Conservation (phyloP, 2,329 filamentous ascomycete species). For the Gyromitra esculenta region DNA sequence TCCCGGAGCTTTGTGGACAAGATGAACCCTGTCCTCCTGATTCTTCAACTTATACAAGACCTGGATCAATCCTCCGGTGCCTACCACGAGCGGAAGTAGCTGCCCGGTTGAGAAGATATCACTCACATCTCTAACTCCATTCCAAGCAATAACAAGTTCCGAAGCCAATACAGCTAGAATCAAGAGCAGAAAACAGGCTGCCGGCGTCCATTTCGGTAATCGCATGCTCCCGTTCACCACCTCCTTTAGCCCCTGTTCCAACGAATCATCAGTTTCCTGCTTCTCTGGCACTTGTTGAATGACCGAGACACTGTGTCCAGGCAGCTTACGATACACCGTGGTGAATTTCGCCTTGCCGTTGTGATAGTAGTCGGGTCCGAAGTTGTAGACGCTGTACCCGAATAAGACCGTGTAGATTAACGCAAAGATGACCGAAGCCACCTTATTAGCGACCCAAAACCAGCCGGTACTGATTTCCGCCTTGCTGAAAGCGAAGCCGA, state of each 20-base stretch:
- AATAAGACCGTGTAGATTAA: slow-evolving; percentile 44
- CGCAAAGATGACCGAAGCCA: slow-evolving; percentile 19
- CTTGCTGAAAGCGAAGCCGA: slow-evolving; percentile 46
- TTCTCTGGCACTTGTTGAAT: background rate
- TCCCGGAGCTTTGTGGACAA: slow-evolving; percentile 3
- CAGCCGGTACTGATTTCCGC: slow-evolving; percentile 28
- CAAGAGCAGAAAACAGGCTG: slow-evolving; percentile 41
- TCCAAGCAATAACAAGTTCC: slow-evolving; percentile 54
- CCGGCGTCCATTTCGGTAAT: slow-evolving; percentile 44
- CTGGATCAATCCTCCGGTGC: slow-evolving; percentile 54
- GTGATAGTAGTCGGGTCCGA: slow-evolving; percentile 30
- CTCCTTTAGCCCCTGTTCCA: slow-evolving; percentile 31
- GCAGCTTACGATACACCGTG: slow-evolving; percentile 27
- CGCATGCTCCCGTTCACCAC: slow-evolving; percentile 24
- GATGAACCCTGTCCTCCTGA: slow-evolving; percentile 38
- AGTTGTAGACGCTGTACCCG: slow-evolving; percentile 44
- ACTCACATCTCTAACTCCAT: slow-evolving; percentile 54
- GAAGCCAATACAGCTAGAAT: slow-evolving; percentile 17
- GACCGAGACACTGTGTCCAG: background rate
- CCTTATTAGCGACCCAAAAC: slow-evolving; percentile 48
- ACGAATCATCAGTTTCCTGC: background rate
- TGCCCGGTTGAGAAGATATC: slow-evolving; percentile 55
- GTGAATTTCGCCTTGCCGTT: slow-evolving; percentile 26
- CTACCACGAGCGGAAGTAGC: slow-evolving; percentile 55
- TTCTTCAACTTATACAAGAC: slow-evolving; percentile 51